phyloP scores from a whole-genome alignment of 768 basidiomycete species.

The Lactifluus piperatus region DNA sequence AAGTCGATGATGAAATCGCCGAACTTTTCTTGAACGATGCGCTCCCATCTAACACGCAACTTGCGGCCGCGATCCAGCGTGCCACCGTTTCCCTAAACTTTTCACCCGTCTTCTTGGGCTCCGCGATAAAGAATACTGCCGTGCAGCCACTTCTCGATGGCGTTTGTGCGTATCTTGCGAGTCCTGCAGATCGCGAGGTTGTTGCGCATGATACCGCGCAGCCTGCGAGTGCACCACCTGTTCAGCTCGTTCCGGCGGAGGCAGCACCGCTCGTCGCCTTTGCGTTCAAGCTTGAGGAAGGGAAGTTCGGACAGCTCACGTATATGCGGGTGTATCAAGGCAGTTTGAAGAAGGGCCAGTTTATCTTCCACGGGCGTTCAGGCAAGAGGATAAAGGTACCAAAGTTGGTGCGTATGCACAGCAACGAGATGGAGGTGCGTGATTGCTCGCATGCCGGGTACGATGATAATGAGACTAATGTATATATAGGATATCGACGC shows the following conservation, averaged over 20 bases:
- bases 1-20: constrained; percentile 92
- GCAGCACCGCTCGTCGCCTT: constrained; percentile 84
- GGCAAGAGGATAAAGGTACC: constrained; percentile 98
- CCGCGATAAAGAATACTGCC: constrained; percentile 94
- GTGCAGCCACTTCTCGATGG: constrained; percentile 93
- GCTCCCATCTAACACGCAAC: constrained; percentile 58
- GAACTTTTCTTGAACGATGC: constrained; percentile 87
- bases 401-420: constrained; percentile 93
- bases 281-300: constrained; percentile 98
- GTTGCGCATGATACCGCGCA: constrained; percentile 59
- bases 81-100: constrained; percentile 84
- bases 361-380: constrained; percentile 87
- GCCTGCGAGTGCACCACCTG: constrained; percentile 53
- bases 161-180: constrained; percentile 90
- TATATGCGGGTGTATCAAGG: constrained; percentile 99
- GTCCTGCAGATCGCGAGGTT: constrained; percentile 69
- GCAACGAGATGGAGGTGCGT: constrained; percentile 95
- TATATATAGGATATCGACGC: constrained; percentile 72
- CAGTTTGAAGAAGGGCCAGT: constrained; percentile 72
- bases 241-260: constrained; percentile 74
- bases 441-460: neutral
- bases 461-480: neutral
- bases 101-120: constrained; percentile 94
- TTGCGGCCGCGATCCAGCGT: constrained; percentile 80
- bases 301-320: constrained; percentile 92